Conservation (phyloP, 805 yeast species). For the Candida koratica region DNA sequence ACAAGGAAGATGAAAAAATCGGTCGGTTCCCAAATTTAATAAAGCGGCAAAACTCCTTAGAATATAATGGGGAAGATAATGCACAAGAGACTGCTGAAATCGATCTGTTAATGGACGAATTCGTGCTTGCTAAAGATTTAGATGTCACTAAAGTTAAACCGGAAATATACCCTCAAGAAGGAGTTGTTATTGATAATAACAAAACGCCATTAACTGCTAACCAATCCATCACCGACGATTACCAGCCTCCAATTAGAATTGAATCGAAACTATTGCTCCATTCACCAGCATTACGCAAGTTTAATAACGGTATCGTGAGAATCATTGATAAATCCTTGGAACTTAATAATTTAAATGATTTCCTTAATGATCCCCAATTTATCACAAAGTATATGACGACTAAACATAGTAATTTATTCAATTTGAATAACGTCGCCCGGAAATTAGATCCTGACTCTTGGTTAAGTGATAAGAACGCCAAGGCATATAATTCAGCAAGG, state of each 20-base stretch:
- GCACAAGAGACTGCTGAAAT: constrained; percentile 10
- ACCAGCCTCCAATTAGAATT: neutral
- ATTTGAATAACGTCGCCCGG: constrained; percentile 22
- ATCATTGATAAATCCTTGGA: constrained; percentile 23
- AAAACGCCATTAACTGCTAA: constrained; percentile 15
- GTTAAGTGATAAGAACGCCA: constrained; percentile 16
- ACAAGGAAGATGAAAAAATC: constrained; percentile 67
- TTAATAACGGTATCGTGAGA: constrained; percentile 21
- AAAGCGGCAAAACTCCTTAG: constrained; percentile 10
- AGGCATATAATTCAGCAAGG: constrained; percentile 15
- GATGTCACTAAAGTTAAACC: constrained; percentile 13
- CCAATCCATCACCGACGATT: constrained; percentile 6
- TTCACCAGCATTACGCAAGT: constrained; percentile 31
- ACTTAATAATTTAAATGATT: constrained; percentile 12
- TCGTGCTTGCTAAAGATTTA: constrained; percentile 20
- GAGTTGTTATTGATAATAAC: constrained; percentile 14
- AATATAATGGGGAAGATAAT: constrained; percentile 5
- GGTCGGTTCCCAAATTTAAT: constrained; percentile 44
- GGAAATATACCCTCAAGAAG: constrained; percentile 1
- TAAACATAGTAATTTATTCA: constrained; percentile 27
- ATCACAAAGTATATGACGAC: constrained; percentile 20
- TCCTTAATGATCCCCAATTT: constrained; percentile 24
- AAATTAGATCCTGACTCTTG: constrained; percentile 12
- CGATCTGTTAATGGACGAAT: constrained; percentile 13
- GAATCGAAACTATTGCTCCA: constrained; percentile 20